phyloP scores from a whole-genome alignment of 371 early-diverging fungal genomes.

The Mucor mucedo region DNA sequence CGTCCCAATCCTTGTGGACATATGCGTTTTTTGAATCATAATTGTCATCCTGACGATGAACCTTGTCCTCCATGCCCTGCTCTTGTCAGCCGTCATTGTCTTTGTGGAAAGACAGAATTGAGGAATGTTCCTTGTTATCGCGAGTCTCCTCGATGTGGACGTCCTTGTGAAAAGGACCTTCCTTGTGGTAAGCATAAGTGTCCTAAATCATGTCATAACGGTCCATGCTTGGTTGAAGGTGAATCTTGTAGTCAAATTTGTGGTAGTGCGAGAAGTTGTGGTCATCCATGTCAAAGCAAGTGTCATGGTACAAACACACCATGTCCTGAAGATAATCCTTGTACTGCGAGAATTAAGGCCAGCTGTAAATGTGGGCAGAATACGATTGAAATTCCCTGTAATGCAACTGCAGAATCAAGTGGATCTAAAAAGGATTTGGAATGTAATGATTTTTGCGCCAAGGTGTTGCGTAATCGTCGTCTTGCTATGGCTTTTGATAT shows the following conservation, averaged over 20 bases:
- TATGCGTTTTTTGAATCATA: conserved; percentile 64
- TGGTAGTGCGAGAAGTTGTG: conserved; percentile 68
- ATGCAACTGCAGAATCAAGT: conserved; percentile 55
- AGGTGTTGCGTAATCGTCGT: conserved; percentile 73
- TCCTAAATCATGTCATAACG: conserved; percentile 74
- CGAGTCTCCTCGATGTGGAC: conserved; percentile 71
- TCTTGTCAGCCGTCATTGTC: conserved; percentile 67
- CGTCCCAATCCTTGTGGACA: conserved; percentile 76
- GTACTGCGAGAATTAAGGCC: conserved; percentile 53
- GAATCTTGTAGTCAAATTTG: conserved; percentile 68
- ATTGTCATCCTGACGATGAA: conserved; percentile 75
- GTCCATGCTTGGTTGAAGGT: conserved; percentile 59
- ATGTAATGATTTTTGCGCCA: conserved; percentile 76
- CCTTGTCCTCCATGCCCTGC: conserved; percentile 80
- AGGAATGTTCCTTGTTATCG: conserved; percentile 79
- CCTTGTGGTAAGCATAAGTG: conserved; percentile 76
- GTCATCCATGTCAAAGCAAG: conserved; percentile 65
- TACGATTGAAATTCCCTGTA: conserved; percentile 60
- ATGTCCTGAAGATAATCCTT: conserved; percentile 69
- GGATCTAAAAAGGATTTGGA: conserved; percentile 52
- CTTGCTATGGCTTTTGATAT: conserved; percentile 75
- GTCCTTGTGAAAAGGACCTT: conserved; percentile 65
- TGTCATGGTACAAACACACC: conserved; percentile 68
- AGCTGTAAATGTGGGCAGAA: conserved; percentile 79
- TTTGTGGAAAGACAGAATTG: conserved; percentile 73